Conservation (phyloP, 2,329 filamentous ascomycete genomes). For the Cladosporium colombiae region DNA sequence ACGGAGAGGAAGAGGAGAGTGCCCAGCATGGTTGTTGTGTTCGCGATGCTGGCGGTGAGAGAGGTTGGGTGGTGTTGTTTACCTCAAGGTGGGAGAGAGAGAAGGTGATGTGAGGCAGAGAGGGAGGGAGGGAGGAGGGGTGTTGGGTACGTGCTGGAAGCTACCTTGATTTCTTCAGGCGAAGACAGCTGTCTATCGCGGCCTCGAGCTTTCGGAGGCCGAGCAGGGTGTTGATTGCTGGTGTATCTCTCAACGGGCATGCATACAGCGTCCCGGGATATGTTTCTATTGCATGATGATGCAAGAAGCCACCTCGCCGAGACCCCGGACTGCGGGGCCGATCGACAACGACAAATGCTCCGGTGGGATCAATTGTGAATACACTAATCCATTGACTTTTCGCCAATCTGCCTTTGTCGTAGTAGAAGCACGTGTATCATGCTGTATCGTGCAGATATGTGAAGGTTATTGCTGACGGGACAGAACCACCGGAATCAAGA, state of each 20-base stretch:
- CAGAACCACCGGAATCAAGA: not conserved
- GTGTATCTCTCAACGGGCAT: constrained; percentile 12
- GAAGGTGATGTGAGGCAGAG: not conserved
- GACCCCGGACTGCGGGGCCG: constrained; percentile 12
- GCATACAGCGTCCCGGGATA: constrained; percentile 10
- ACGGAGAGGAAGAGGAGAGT: constrained; percentile 7
- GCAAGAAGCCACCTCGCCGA: not conserved
- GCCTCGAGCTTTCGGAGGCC: not conserved
- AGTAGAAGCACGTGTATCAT: not conserved
- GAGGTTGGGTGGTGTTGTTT: not conserved
- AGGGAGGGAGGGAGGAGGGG: not conserved
- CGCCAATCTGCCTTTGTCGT: not conserved
- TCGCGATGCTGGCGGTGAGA: not conserved
- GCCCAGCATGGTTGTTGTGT: constrained; percentile 7
- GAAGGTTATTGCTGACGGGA: not conserved
- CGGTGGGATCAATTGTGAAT: not conserved
- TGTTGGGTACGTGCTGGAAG: not conserved
- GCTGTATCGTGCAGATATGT: not conserved
- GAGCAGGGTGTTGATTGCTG: not conserved
- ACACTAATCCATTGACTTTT: not conserved
- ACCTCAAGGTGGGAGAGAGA: not conserved
- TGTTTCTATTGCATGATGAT: not conserved
- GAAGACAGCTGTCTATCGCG: not conserved
- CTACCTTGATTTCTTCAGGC: constrained; percentile 4
- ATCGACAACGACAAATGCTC: not conserved